Percentiles rank a stretch among this genome's conserved stretches.
Evolutionary conservation across 1,284 basidiomycete genomes (phyloP).

Genomic region (Apiotrichum sp.): DNA sequence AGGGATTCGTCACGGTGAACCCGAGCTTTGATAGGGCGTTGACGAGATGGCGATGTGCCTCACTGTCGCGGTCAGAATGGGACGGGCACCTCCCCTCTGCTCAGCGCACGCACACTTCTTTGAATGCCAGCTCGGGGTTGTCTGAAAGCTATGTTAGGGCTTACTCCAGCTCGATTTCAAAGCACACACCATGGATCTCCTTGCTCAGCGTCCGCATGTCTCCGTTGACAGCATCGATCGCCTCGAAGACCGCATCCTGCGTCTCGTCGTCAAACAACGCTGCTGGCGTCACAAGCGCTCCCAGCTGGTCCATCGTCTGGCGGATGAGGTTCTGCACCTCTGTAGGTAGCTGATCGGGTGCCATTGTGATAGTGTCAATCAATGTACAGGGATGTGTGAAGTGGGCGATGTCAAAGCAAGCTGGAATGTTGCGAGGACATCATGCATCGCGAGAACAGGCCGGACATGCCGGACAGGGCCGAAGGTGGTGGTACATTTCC

Average conservation of each 20-base stretch:
- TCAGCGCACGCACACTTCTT: slow-evolving; percentile 21
- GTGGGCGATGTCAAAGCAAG: no score
- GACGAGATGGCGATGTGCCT: slow-evolving; percentile 22
- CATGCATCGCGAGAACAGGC: no score
- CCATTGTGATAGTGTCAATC: background rate
- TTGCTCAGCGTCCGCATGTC: slow-evolving; percentile 59
- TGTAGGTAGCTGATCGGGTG: slow-evolving; percentile 4
- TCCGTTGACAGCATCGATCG: slow-evolving; percentile 54
- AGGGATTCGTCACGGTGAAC: slow-evolving; percentile 25
- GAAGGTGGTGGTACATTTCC: no score
- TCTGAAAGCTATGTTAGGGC: slow-evolving; percentile 10
- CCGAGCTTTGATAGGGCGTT: slow-evolving; percentile 21
- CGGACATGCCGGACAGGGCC: no score
- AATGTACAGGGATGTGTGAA: no score
- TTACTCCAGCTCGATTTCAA: no score
- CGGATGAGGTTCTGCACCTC: slow-evolving; percentile 20
- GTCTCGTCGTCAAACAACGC: slow-evolving; percentile 21
- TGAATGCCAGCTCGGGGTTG: slow-evolving; percentile 28
- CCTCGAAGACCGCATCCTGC: slow-evolving; percentile 34
- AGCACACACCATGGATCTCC: slow-evolving; percentile 55
- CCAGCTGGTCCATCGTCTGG: slow-evolving; percentile 19
- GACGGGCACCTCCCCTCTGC: background rate
- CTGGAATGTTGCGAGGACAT: no score
- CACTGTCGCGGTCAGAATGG: slow-evolving; percentile 4
- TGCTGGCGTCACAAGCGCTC: slow-evolving; percentile 15